Base-by-base conservation (phyloP, 75 land plant genomes). In the Chamaecyparis obtusa region DNA sequence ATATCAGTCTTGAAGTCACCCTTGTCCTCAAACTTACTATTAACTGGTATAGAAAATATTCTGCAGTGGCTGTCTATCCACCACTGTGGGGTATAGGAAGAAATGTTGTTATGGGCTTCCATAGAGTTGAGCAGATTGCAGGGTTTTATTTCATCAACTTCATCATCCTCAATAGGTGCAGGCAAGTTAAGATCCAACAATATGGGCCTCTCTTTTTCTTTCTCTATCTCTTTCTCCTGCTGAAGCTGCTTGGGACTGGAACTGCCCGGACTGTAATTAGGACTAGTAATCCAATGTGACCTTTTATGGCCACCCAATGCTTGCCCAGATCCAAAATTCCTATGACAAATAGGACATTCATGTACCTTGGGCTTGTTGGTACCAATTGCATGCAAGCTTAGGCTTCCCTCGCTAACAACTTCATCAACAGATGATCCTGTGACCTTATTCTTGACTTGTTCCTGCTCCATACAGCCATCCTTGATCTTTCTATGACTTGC, bases 261-360 rank as follows among this genome's bases (percentile, higher is more conserved):
- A 72, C 33, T 71, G 1, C 72, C n/a, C 6, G 8, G 30, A 7
- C 49, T 43, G 3, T 3, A 39, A 80, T 27, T 80, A 44, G 46
- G n/a, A 44, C 49, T 81, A 46, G 16, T 10, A 46, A 44, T 91
- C 93, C 89, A 90, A 67, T 90, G 94, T 85, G 90, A 87, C 83
- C 93, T 85, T 90, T 86, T 93, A 85, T 93, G 94, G 39, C 94
- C 95, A 0, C 95, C 95, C 19, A 94, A 64, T 5, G 94, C 95
- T 67, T 94, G 94, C 10, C 91, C 92, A 8, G 89, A 87, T 1
- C 87, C 36, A 84, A 94, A 94, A 41, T 87, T 88, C 87, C 83
- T 89, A 75, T 64, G 83, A 72, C 94, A 94, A 43, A 90, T 89
- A 49, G 81, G 75, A 85, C 95, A 92, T 48, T 80, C 91, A 88